Evolutionary conservation across 2,329 filamentous ascomycete species (phyloP).

Genomic region (Teratosphaeria nubilosa): DNA sequence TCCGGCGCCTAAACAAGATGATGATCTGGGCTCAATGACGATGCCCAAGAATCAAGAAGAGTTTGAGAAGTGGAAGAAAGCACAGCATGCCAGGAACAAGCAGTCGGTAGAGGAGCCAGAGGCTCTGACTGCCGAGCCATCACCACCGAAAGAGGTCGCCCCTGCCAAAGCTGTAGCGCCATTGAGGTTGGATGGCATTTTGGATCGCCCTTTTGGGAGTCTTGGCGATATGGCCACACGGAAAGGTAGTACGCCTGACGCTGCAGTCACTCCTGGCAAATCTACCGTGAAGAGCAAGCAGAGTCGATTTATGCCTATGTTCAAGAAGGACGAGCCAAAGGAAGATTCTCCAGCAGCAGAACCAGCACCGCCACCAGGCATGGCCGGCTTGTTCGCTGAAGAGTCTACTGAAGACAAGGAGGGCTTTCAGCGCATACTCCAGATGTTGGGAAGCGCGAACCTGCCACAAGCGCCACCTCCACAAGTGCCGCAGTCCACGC

Average conservation of each 20-base stretch:
- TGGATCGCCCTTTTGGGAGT: slow-evolving; percentile 68
- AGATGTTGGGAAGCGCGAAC: slow-evolving; percentile 8
- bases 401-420: slow-evolving; percentile 62
- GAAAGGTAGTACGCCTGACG: slow-evolving; percentile 22
- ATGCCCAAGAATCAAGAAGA: slow-evolving; percentile 68
- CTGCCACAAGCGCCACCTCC: background rate
- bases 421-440: slow-evolving; percentile 48
- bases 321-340: slow-evolving; percentile 28
- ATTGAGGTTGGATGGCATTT: slow-evolving; percentile 54
- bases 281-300: slow-evolving; percentile 53
- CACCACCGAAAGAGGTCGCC: background rate
- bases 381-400: slow-evolving; percentile 21
- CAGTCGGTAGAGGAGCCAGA: slow-evolving; percentile 22
- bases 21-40: slow-evolving; percentile 31
- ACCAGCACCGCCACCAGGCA: slow-evolving; percentile 6
- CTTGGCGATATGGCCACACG: slow-evolving; percentile 42
- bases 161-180: slow-evolving; percentile 45
- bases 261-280: slow-evolving; percentile 24
- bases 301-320: slow-evolving; percentile 77
- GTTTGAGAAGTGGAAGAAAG: slow-evolving; percentile 87
- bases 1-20: slow-evolving; percentile 47
- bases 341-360: slow-evolving; percentile 8
- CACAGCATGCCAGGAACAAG: slow-evolving; percentile 60
- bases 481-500: background rate
- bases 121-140: background rate